Base-by-base conservation (phyloP, 2,329 filamentous ascomycete species). In the Cercospora beticola region DNA sequence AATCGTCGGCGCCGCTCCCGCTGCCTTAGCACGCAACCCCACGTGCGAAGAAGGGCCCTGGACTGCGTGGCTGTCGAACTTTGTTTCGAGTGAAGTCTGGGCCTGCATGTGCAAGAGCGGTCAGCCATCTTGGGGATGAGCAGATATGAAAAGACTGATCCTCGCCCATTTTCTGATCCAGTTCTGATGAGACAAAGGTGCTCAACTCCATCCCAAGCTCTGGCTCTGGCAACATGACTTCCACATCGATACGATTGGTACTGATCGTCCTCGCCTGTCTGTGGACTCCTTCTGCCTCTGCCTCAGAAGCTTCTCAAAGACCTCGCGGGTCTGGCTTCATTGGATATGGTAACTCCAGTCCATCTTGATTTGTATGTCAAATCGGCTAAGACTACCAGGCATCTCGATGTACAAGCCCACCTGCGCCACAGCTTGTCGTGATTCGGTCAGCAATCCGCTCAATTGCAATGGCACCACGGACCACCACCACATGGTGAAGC, bases 401-500 rank as follows among this genome's bases (percentile, higher is more conserved):
- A 75, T 74, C 31, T 26, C 64, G 5, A 73, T 74, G 71, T 74
- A 73, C 59, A 66, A 74, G 28, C 73, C 74, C 12, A 40, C 70
- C 2, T 76, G 74, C 46, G 72, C 73, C 12, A 70, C 70, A 30
- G 73, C 71, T 18, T 76, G 74, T 40, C 71, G 72, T 5, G 67
- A 71, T 12, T 62, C 70, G 6, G 58, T 76, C 33, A 59, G 23
- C 6, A 70, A 70, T 26, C 64, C 65, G 6, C 49, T 73, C 26
- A 46, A 66, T 16, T 73, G 70, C 64, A 58, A 62, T 30, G 66
- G 58, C 28, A 65, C 62, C 1, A 16, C 28, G n/a, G 62, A 66
- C 62, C 33, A 67, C 61, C 21, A 54, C 56, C 60, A 67, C 14
- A 23, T 69, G 56, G n/a, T 56, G 49, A 58, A 65, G 62, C 59